Evolutionary conservation across 148 eudicot species (phyloP).

Genomic region (Rheum nobile): DNA sequence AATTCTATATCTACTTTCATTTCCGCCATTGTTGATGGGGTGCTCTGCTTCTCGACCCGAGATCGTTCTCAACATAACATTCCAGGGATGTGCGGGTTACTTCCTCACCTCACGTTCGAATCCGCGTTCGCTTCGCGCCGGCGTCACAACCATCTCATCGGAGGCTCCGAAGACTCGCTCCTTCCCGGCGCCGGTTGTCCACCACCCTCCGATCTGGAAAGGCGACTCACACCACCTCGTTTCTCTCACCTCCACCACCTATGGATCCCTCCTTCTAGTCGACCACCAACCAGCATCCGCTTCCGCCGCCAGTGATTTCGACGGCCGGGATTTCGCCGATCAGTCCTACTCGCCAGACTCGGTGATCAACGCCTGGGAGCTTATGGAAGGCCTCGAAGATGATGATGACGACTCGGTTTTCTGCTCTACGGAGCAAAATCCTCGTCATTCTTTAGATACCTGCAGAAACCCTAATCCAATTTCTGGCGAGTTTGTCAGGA

Average conservation of each 20-base stretch:
- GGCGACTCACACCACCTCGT: conserved; percentile 82
- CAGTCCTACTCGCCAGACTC: conserved; percentile 33
- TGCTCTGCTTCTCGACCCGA: conserved; percentile 59
- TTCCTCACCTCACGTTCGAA: conserved; percentile 16
- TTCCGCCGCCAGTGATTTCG: background rate
- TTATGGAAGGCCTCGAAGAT: conserved; percentile 86
- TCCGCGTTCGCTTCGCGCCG: background rate
- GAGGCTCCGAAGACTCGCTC: conserved; percentile 40
- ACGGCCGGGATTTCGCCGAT: conserved; percentile 3
- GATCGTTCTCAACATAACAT: conserved; percentile 21
- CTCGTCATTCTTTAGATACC: conserved; percentile 14
- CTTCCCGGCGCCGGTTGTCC: conserved; percentile 48
- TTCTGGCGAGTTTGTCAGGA: background rate
- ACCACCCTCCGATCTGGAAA: conserved; percentile 60
- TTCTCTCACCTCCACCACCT: conserved; percentile 73
- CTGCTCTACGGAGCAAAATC: conserved; percentile 2
- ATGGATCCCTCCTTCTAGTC: conserved; percentile 46
- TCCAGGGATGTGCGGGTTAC: conserved; percentile 15
- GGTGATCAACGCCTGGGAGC: conserved; percentile 84
- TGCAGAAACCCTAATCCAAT: conserved; percentile 15
- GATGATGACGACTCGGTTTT: conserved; percentile 32
- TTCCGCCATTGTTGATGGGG: conserved; percentile 28
- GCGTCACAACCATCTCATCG: conserved; percentile 9
- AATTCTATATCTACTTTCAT: background rate
- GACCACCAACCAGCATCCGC: conserved; percentile 24